Evolutionary conservation across 805 yeast species (phyloP), one percentile per base, ranked within the genome.

Genomic region (Candida stauntonica): DNA sequence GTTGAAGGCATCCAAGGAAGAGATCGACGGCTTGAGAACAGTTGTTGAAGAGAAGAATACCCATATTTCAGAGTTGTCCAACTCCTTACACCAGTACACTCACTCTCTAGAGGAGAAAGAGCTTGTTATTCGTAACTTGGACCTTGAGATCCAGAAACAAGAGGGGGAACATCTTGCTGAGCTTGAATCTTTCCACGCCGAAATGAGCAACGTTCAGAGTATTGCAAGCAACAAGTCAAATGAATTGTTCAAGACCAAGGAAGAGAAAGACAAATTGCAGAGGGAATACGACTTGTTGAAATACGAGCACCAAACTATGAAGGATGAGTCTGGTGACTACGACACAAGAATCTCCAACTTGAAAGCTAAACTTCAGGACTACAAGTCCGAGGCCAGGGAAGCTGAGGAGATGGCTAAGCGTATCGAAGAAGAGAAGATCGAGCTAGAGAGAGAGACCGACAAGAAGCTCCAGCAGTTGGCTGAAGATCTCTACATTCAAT

Each of bases 401-500:
- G 36, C 65, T n/a, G 55, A 50, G 18, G 39, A 48, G 2, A 55
- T 55, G 28, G 41, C 64, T 2, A 46, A 50, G 18, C 51, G 50
- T 7, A 52, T 63, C 29, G 62, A 62, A 20, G 55, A 55, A 3
- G 72, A 71, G 45, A 56, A 52, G 24, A 45, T 40, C 1, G 26
- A 59, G 3, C 67, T 69, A 20, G 80, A 78, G 39, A 57, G 58
- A 19, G 75, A 72, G 15, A 64, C 76, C 3, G 79, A 77, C 44
- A 67, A 66, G 41, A 72, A 75, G 51, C 60, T 81, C 27, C 77
- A 78, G 45, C 73, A 76, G 45, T 61, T 84, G 33, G 85, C 89
- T 0, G 80, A 77, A 42, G 86, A 80, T 48, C 63, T 85, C 9
- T 84, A 84, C 52, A 68, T 74, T 27, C 88, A 81, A 54, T 85